phyloP scores from a whole-genome alignment of 345 rosid species.

The Angophora floribunda region DNA sequence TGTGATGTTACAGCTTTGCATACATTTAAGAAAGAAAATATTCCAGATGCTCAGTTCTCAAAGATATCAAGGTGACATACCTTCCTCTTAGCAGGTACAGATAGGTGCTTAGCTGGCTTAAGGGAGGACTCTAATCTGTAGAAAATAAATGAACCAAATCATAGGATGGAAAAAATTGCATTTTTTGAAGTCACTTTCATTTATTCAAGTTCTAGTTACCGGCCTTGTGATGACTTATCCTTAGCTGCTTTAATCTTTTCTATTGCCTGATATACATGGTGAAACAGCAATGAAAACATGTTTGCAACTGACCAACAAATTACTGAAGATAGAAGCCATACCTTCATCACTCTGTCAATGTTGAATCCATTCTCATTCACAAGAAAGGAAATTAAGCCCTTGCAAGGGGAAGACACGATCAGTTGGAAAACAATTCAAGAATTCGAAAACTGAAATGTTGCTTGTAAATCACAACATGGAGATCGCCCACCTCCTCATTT shows the following conservation, averaged over 20 bases:
- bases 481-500: slow-evolving; percentile 59
- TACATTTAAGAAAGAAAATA: background rate
- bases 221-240: no score
- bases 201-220: no score
- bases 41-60: background rate
- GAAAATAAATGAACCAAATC: background rate
- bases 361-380: slow-evolving; percentile 95
- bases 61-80: slow-evolving; percentile 21
- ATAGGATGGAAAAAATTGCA: no score
- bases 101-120: slow-evolving; percentile 6
- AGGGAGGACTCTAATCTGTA: slow-evolving; percentile 70
- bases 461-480: background rate
- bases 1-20: background rate
- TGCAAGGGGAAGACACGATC: background rate
- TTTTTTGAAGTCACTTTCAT: no score
- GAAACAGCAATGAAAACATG: background rate
- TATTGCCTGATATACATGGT: slow-evolving; percentile 37
- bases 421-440: background rate
- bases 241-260: slow-evolving; percentile 78
- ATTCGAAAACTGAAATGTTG: background rate
- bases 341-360: background rate
- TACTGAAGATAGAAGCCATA: slow-evolving; percentile 8
- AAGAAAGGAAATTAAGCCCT: slow-evolving; percentile 31
- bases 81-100: slow-evolving; percentile 61
- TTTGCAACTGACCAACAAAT: slow-evolving; percentile 18